These are phyloP conservation scores for Suhomyces wounanorum DNA, from an alignment of 1,139 yeast species.

Conservation along the genomic window DNA sequence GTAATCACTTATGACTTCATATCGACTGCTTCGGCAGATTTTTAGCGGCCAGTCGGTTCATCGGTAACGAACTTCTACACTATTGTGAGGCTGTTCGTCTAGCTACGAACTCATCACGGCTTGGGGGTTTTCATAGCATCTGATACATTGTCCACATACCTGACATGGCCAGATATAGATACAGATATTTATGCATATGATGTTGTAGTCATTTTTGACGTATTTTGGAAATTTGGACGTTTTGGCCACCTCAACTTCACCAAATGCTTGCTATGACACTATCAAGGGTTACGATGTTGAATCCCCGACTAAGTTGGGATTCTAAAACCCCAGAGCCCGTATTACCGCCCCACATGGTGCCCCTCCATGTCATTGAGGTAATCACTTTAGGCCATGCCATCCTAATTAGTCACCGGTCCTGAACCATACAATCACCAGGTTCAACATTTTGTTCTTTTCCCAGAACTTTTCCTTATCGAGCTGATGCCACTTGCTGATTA, in stretches of 20 bases:
- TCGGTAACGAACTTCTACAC: not conserved
- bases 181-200: not conserved
- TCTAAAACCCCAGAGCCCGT: not conserved
- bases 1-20: too few relatives aligned
- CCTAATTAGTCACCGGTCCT: not conserved
- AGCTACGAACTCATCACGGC: not conserved
- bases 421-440: not conserved
- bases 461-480: not conserved
- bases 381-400: not conserved
- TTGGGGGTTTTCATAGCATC: not conserved
- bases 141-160: not conserved
- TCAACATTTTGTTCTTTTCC: not conserved
- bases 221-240: not conserved
- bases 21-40: too few relatives aligned
- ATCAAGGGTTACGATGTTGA: not conserved
- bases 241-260: too few relatives aligned
- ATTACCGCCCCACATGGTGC: not conserved
- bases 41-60: too few relatives aligned
- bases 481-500: not conserved
- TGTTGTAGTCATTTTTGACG: not conserved
- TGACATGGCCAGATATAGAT: not conserved
- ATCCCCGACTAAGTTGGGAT: not conserved
- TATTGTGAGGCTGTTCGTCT: not conserved
- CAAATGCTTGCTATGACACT: not conserved
- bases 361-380: not conserved